A percentile compares a stretch with the other conserved stretches of the same genome.
Evolutionary conservation across 2,329 filamentous ascomycete species (phyloP).

Genomic region (Botrytis hyacinthi): DNA sequence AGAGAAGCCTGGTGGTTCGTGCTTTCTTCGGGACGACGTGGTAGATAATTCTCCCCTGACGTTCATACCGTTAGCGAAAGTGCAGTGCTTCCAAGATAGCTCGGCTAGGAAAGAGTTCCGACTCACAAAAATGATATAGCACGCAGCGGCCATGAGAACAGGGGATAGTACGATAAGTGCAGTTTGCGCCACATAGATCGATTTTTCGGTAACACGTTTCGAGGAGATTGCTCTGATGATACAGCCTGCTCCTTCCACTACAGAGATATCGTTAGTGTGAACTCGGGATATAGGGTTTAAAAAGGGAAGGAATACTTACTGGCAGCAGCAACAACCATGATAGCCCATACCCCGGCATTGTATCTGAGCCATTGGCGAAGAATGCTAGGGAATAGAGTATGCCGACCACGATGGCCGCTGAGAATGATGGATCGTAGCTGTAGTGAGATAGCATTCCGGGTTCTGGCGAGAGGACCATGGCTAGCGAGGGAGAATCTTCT

Average conservation of each 20-base stretch:
- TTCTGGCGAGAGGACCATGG: neutral
- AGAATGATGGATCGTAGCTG: neutral
- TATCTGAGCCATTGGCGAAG: slow-evolving; percentile 39
- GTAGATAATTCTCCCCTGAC: neutral
- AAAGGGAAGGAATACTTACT: slow-evolving; percentile 30
- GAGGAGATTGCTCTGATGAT: neutral
- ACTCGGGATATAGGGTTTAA: neutral
- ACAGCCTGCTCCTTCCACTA: neutral
- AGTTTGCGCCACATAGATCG: neutral
- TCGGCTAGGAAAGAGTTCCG: neutral
- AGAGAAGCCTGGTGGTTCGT: neutral
- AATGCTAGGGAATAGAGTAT: slow-evolving; percentile 36
- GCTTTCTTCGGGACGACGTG: neutral
- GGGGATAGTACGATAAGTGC: neutral
- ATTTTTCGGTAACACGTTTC: neutral
- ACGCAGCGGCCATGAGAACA: neutral
- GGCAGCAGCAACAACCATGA: slow-evolving; percentile 38
- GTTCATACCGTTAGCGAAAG: neutral
- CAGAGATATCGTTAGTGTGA: neutral
- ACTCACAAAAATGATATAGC: neutral
- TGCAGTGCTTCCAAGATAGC: too few relatives aligned
- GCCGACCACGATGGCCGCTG: slow-evolving; percentile 14
- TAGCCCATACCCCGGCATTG: slow-evolving; percentile 36
- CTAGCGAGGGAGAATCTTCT: neutral
- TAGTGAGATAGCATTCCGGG: neutral